These are phyloP conservation scores for Penicillium sp. DNA, from an alignment of 2,329 filamentous ascomycete genomes.

Conservation along the genomic window DNA sequence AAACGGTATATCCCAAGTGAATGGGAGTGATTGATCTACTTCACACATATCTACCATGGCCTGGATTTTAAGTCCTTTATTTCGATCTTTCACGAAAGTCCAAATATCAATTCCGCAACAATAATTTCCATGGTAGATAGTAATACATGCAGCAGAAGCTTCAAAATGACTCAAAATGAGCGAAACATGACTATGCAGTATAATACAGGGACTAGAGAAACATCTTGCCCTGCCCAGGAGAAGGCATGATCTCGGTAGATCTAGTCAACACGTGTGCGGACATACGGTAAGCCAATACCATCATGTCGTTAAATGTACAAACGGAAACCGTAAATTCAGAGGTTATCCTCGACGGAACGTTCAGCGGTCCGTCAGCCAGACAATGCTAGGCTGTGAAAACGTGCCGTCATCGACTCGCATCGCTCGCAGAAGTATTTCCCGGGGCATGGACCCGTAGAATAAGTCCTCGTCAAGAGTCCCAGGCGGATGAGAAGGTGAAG, in stretches of 20 bases:
- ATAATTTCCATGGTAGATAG: conserved; percentile 1
- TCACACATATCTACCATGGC: not conserved
- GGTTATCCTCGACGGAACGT: too few species aligned
- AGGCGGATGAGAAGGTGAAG: conserved; percentile 11
- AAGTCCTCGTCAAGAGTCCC: conserved; percentile 39
- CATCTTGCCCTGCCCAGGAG: not conserved
- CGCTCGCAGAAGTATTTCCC: conserved; percentile 30
- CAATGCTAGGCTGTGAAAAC: conserved; percentile 25
- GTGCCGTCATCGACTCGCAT: conserved; percentile 30
- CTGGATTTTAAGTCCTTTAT: not conserved
- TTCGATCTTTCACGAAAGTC: not conserved
- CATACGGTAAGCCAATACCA: not conserved
- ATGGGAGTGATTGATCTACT: not conserved
- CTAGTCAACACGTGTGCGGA: too few species aligned
- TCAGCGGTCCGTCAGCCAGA: conserved; percentile 29
- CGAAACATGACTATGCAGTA: not conserved
- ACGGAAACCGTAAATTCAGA: too few species aligned
- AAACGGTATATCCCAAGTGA: conserved; percentile 21
- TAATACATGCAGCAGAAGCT: conserved; percentile 1
- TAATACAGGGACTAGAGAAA: conserved; percentile 8
- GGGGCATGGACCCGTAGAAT: conserved; percentile 39
- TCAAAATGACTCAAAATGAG: not conserved
- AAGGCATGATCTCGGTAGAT: too few species aligned
- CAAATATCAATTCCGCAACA: not conserved
- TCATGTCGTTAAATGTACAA: not conserved